Evolutionary conservation across 306 rosid genomes (phyloP).

Genomic region (Quercus dentata): DNA sequence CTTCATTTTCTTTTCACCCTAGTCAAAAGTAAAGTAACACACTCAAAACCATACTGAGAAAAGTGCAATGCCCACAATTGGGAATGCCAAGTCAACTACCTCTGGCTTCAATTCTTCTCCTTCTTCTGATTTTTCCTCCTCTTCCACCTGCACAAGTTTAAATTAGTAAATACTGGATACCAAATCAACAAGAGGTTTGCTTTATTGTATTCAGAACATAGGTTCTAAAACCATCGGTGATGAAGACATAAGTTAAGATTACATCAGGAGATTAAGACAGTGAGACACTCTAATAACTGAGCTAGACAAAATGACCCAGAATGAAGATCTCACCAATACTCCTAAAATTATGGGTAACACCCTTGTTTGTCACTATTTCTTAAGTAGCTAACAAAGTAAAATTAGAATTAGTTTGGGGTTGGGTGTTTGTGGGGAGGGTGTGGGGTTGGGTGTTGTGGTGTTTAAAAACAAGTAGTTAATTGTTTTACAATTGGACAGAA

Average conservation of each 20-base stretch:
- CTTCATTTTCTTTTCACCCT: slow-evolving; percentile 79
- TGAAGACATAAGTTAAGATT: neutral
- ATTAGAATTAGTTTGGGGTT: neutral
- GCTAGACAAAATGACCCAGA: neutral
- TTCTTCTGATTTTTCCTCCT: slow-evolving; percentile 93
- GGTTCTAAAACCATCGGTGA: neutral
- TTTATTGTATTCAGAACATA: neutral
- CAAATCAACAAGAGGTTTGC: neutral
- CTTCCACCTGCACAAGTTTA: slow-evolving; percentile 74
- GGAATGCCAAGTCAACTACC: slow-evolving; percentile 37
- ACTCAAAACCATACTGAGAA: slow-evolving; percentile 1
- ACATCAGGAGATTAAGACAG: neutral
- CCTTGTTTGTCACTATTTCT: neutral
- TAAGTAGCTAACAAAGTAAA: neutral
- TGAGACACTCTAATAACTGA: neutral
- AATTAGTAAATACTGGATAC: slow-evolving; percentile 2
- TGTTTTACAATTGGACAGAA: neutral
- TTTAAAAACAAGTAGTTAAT: neutral
- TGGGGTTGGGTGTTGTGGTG: no score
- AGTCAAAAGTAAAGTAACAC: slow-evolving; percentile 20
- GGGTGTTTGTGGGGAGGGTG: no score
- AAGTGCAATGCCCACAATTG: slow-evolving; percentile 1
- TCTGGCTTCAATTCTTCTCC: slow-evolving; percentile 83
- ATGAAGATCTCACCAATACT: neutral
- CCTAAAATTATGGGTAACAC: neutral